phyloP scores from a whole-genome alignment of 208 protist genomes.

The Jaenimonas drosophilae region DNA sequence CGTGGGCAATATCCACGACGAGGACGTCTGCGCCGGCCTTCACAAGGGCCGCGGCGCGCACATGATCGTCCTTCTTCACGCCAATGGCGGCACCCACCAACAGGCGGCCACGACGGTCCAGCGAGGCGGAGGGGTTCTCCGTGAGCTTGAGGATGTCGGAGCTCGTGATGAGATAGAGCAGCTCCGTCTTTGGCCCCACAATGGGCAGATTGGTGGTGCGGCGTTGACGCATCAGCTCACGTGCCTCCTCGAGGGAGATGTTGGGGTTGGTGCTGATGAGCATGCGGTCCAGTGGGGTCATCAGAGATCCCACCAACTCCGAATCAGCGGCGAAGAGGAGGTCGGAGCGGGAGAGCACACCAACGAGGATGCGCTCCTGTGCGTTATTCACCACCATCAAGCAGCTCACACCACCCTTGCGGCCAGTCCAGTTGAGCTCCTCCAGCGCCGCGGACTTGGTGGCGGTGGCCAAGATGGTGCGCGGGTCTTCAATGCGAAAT shows the following conservation, averaged over 20 bases:
- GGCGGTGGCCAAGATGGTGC: conserved; percentile 52
- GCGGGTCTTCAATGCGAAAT: conserved; percentile 80
- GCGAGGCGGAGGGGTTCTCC: conserved; percentile 49
- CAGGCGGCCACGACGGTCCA: conserved; percentile 65
- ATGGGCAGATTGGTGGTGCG: conserved; percentile 67
- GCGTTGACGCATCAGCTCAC: conserved; percentile 40
- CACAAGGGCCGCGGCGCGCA: conserved; percentile 45
- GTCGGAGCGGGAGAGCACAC: conserved; percentile 57
- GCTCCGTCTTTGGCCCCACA: conserved; percentile 32
- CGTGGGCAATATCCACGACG: conserved; percentile 89
- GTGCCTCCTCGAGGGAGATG: conserved; percentile 62
- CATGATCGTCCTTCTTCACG: conserved; percentile 73
- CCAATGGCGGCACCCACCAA: conserved; percentile 80
- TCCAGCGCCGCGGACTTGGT: conserved; percentile 47
- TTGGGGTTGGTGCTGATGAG: conserved; percentile 33
- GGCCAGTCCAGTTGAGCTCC: conserved; percentile 59
- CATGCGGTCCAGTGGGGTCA: conserved; percentile 56
- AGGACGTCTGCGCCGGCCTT: conserved; percentile 75
- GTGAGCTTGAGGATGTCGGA: conserved; percentile 78
- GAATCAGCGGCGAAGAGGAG: conserved; percentile 46
- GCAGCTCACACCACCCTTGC: conserved; percentile 66
- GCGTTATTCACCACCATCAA: conserved; percentile 68
- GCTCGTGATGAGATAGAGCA: conserved; percentile 73
- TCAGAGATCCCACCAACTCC: conserved; percentile 31
- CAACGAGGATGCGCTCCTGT: conserved; percentile 29